A percentile compares a stretch with the other conserved stretches of the same genome.
Conservation (phyloP, 768 basidiomycete species). For the Leccinum variicolor region DNA sequence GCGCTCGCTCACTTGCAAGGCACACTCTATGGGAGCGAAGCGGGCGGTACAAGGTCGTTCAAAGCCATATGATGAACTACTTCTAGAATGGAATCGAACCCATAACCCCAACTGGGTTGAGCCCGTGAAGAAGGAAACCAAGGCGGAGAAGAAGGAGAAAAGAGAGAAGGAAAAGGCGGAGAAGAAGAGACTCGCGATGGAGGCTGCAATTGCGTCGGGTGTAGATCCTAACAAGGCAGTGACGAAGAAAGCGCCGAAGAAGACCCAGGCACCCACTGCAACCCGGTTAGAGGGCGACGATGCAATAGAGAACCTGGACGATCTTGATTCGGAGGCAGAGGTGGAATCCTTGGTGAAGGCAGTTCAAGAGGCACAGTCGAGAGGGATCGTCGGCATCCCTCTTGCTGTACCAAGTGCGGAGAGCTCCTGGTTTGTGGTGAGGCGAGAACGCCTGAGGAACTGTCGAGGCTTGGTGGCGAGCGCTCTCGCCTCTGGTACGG, state of each 20-base stretch:
- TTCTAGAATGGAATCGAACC: conserved; percentile 88
- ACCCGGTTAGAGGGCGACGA: conserved; percentile 58
- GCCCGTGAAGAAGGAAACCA: conserved; percentile 81
- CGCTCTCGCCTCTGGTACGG: conserved; percentile 36
- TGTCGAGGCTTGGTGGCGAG: conserved; percentile 58
- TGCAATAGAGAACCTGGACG: conserved; percentile 66
- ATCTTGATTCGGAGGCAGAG: conserved; percentile 83
- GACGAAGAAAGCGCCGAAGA: conserved; percentile 65
- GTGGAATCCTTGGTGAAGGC: conserved; percentile 69
- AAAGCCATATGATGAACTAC: conserved; percentile 77
- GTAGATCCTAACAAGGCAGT: conserved; percentile 41
- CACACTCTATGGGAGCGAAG: conserved; percentile 96
- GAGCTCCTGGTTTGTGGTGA: conserved; percentile 77
- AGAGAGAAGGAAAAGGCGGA: conserved; percentile 77
- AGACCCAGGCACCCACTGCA: conserved; percentile 49
- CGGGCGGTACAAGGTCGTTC: conserved; percentile 87
- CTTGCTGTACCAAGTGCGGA: conserved; percentile 72
- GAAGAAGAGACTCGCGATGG: conserved; percentile 71
- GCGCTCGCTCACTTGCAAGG: conserved; percentile 95
- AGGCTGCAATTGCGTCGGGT: conserved; percentile 65
- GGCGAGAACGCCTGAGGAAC: conserved; percentile 59
- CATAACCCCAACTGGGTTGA: conserved; percentile 88
- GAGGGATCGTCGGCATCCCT: conserved; percentile 59
- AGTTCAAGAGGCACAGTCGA: conserved; percentile 52
- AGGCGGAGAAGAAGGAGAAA: conserved; percentile 85